Conservation (phyloP, 1,139 yeast species). For the Spathaspora sp. region DNA sequence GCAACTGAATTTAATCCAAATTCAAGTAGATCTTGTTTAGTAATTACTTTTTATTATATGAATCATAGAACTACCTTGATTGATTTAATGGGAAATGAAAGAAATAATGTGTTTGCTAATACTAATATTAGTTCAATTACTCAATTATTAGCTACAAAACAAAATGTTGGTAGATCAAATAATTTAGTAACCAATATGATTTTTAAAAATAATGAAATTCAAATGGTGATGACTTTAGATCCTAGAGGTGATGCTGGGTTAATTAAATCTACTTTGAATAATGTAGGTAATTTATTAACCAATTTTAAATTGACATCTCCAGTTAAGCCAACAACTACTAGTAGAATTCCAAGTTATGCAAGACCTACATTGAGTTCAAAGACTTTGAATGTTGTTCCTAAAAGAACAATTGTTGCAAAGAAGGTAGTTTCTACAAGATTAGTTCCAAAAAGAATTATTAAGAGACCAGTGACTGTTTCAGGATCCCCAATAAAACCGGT, state of each 20-base stretch:
- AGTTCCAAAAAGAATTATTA: not conserved
- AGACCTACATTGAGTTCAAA: constrained; percentile 27
- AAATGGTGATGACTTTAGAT: constrained; percentile 30
- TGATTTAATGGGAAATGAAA: constrained; percentile 36
- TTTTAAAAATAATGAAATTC: constrained; percentile 22
- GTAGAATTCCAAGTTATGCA: constrained; percentile 28
- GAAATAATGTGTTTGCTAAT: constrained; percentile 27
- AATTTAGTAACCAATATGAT: constrained; percentile 31
- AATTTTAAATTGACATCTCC: constrained; percentile 16
- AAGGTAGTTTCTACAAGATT: not conserved
- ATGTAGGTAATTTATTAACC: constrained; percentile 25
- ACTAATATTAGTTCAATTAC: constrained; percentile 30
- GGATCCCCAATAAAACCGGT: not conserved
- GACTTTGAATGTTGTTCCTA: not conserved
- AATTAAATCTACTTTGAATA: constrained; percentile 27
- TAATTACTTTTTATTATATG: constrained; percentile 23
- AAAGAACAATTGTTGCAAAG: not conserved
- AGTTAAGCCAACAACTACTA: constrained; percentile 4
- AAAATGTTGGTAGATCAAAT: constrained; percentile 20
- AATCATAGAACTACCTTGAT: constrained; percentile 24
- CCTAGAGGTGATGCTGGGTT: constrained; percentile 25
- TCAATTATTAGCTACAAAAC: constrained; percentile 18
- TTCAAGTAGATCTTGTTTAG: constrained; percentile 30
- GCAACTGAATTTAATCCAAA: constrained; percentile 21
- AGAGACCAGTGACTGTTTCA: not conserved